These are phyloP conservation scores for Tuber melanosporum DNA, from an alignment of 495 filamentous ascomycete genomes.

Conservation along the genomic window DNA sequence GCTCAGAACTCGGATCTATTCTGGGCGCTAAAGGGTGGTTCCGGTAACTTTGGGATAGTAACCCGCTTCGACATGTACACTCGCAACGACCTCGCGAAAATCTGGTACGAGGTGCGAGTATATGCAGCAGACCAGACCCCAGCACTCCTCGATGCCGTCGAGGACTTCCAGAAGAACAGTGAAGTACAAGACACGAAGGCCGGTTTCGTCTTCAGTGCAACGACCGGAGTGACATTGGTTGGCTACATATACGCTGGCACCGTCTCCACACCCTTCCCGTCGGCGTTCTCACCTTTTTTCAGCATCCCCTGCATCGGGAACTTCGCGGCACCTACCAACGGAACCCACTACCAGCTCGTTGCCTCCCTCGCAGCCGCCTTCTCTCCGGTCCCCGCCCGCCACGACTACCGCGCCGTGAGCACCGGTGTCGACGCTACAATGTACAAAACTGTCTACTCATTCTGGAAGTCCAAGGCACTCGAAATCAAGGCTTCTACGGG, in stretches of 20 bases:
- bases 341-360: slow-evolving; percentile 8
- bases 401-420: slow-evolving; percentile 38
- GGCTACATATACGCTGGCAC: neutral
- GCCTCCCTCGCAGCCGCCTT: neutral
- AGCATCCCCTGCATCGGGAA: neutral
- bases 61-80: slow-evolving; percentile 32
- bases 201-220: neutral
- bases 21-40: slow-evolving; percentile 51
- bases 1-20: slow-evolving; percentile 48
- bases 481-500: slow-evolving; percentile 26
- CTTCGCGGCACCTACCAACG: neutral
- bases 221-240: neutral
- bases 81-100: slow-evolving; percentile 4
- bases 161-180: slow-evolving; percentile 22
- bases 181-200: slow-evolving; percentile 6
- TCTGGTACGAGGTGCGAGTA: slow-evolving; percentile 30
- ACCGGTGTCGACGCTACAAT: slow-evolving; percentile 33
- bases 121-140: slow-evolving; percentile 19
- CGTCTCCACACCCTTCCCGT: neutral
- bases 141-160: slow-evolving; percentile 27
- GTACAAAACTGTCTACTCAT: slow-evolving; percentile 39
- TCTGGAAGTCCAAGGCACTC: slow-evolving; percentile 36
- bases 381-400: slow-evolving; percentile 8
- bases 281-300: slow-evolving; percentile 7
- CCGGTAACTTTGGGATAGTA: slow-evolving; percentile 48